phyloP scores from a whole-genome alignment of 768 basidiomycete genomes.

The Termitomyces sp. region DNA sequence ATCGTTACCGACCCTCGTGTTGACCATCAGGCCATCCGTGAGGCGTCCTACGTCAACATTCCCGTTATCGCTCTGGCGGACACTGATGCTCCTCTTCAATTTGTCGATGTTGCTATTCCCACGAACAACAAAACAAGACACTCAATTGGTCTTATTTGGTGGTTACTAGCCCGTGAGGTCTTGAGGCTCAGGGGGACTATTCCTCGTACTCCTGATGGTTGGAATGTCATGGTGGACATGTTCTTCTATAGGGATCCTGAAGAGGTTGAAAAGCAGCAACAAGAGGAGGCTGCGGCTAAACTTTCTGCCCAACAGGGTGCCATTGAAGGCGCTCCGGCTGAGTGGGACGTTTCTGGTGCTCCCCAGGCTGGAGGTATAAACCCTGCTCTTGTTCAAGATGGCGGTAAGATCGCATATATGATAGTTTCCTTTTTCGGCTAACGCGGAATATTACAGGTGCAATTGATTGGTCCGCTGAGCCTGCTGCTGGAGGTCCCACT shows the following conservation, averaged over 20 bases:
- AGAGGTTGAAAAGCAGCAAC: constrained; percentile 97
- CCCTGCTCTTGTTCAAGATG: constrained; percentile 64
- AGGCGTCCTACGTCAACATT: constrained; percentile 99
- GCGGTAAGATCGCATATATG: constrained; percentile 34
- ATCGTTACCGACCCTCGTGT: constrained; percentile 98
- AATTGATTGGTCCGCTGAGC: constrained; percentile 83
- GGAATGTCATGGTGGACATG: constrained; percentile 99
- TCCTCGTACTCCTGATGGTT: constrained; percentile 85
- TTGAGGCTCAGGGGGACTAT: constrained; percentile 93
- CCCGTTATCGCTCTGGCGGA: constrained; percentile 99
- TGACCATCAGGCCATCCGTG: constrained; percentile 99
- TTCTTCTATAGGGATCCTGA: constrained; percentile 99
- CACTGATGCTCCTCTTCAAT: constrained; percentile 95
- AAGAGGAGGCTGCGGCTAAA: constrained; percentile 89
- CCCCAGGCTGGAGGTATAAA: constrained; percentile 69
- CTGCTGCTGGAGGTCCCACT: constrained; percentile 38
- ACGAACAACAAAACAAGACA: constrained; percentile 99
- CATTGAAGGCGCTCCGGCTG: constrained; percentile 40
- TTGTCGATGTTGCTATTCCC: constrained; percentile 97
- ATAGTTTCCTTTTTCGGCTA: background rate
- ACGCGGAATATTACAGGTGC: constrained; percentile 35
- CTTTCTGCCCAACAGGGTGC: constrained; percentile 51
- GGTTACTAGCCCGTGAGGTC: constrained; percentile 95
- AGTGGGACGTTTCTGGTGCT: constrained; percentile 75
- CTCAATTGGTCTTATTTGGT: constrained; percentile 96